phyloP scores from a whole-genome alignment of 139 green algal species.

The Volvox africanus region DNA sequence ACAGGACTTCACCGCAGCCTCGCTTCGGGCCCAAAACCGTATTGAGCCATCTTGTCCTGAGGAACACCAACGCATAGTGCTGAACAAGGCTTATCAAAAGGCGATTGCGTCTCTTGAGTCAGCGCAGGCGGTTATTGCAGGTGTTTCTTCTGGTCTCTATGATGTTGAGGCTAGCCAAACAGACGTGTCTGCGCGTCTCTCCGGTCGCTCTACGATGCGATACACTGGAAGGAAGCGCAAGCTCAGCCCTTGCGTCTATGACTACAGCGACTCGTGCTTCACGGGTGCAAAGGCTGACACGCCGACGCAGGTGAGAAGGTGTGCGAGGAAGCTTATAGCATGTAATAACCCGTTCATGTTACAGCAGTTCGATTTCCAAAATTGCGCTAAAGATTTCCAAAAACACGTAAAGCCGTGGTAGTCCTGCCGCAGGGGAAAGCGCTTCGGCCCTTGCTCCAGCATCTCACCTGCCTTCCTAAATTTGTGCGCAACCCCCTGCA shows the following conservation, averaged over 20 bases:
- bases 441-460: too few relatives aligned
- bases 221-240: conserved; percentile 34
- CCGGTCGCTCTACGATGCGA: neutral
- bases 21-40: neutral
- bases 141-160: neutral
- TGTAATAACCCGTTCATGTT: too few relatives aligned
- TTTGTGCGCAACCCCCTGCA: too few relatives aligned
- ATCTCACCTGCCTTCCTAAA: too few relatives aligned
- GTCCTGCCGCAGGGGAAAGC: too few relatives aligned
- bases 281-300: neutral
- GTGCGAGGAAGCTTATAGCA: too few relatives aligned
- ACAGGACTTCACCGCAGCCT: neutral
- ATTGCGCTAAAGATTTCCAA: too few relatives aligned
- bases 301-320: conserved; percentile 11
- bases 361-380: too few relatives aligned
- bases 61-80: neutral
- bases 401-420: too few relatives aligned
- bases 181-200: conserved; percentile 12
- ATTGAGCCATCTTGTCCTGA: neutral
- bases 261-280: conserved; percentile 17
- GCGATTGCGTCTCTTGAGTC: neutral
- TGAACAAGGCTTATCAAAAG: conserved; percentile 4
- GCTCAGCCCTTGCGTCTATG: conserved; percentile 30
- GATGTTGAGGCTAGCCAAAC: neutral
- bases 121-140: neutral